Evolutionary conservation across 106 monocot genomes (phyloP).

Genomic region (Dactylorhiza incarnata): DNA sequence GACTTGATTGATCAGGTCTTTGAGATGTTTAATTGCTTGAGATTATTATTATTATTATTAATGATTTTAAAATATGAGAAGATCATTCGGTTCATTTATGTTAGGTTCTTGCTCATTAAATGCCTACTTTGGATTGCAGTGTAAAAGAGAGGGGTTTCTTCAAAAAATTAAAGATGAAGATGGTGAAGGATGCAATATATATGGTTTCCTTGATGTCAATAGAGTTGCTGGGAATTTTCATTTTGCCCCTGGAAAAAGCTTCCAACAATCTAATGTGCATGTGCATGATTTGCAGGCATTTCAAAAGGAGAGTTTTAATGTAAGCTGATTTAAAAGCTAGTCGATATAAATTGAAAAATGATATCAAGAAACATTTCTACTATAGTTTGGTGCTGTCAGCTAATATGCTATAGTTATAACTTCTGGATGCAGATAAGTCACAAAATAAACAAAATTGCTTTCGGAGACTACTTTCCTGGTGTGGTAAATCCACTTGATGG

Average conservation of each 20-base stretch:
- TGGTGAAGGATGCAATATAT: slow-evolving; percentile 96
- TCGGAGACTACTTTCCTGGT: slow-evolving; percentile 77
- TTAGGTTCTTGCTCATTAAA: neutral
- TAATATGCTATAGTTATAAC: neutral
- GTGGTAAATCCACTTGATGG: slow-evolving; percentile 95
- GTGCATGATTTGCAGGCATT: slow-evolving; percentile 82
- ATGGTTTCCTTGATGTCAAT: slow-evolving; percentile 90
- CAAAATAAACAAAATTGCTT: slow-evolving; percentile 73
- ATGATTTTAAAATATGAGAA: neutral
- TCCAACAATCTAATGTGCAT: slow-evolving; percentile 81
- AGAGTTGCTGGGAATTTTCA: slow-evolving; percentile 99
- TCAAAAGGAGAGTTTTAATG: slow-evolving; percentile 90
- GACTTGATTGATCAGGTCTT: slow-evolving; percentile 92
- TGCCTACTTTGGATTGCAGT: slow-evolving; percentile 28
- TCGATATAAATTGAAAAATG: neutral
- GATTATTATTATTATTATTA: neutral
- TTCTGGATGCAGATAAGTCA: slow-evolving; percentile 65
- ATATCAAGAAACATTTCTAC: slow-evolving; percentile 1
- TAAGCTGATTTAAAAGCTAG: slow-evolving; percentile 18
- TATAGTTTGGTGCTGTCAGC: slow-evolving; percentile 4
- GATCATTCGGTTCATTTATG: neutral
- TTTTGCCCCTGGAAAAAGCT: slow-evolving; percentile 98
- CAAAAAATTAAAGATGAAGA: slow-evolving; percentile 90
- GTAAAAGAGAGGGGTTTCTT: slow-evolving; percentile 93
- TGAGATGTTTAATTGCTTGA: neutral